Evolutionary conservation across 2,329 filamentous ascomycete genomes (phyloP).

Genomic region (Xylaria sp.): DNA sequence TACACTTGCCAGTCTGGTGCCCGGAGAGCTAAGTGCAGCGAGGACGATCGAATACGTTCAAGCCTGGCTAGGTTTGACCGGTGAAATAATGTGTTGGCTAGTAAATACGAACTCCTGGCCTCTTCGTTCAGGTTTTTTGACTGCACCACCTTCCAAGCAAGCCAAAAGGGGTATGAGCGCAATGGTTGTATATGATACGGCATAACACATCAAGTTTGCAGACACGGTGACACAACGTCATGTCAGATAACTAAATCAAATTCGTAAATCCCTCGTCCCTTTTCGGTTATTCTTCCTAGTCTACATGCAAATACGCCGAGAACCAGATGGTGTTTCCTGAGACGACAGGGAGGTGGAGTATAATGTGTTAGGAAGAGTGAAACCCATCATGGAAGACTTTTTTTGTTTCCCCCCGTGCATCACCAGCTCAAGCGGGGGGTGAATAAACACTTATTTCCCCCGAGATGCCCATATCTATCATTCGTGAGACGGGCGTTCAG

Average conservation of each 20-base stretch:
- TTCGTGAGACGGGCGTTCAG: conserved; percentile 29
- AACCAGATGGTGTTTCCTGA: conserved; percentile 31
- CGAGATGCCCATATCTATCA: conserved; percentile 33
- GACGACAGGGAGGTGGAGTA: conserved; percentile 28
- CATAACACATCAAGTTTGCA: neutral
- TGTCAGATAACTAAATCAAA: conserved; percentile 21
- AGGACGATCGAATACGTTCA: too few species aligned
- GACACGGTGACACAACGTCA: neutral
- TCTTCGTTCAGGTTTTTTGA: too few species aligned
- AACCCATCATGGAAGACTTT: conserved; percentile 38
- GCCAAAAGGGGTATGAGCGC: too few species aligned
- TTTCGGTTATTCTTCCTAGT: conserved; percentile 36
- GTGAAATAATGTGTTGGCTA: too few species aligned
- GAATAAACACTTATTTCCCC: conserved; percentile 24
- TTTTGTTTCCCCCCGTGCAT: conserved; percentile 33
- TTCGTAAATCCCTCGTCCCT: conserved; percentile 22
- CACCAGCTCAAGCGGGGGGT: conserved; percentile 29
- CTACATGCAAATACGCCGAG: conserved; percentile 39
- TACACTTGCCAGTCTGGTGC: too few species aligned
- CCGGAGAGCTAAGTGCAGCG: too few species aligned
- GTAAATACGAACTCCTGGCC: too few species aligned
- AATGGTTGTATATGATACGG: too few species aligned
- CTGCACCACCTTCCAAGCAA: too few species aligned
- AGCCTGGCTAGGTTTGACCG: too few species aligned
- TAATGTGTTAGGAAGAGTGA: conserved; percentile 29